phyloP scores from a whole-genome alignment of 83 land plant species.

The Isoetes engelmannii region DNA sequence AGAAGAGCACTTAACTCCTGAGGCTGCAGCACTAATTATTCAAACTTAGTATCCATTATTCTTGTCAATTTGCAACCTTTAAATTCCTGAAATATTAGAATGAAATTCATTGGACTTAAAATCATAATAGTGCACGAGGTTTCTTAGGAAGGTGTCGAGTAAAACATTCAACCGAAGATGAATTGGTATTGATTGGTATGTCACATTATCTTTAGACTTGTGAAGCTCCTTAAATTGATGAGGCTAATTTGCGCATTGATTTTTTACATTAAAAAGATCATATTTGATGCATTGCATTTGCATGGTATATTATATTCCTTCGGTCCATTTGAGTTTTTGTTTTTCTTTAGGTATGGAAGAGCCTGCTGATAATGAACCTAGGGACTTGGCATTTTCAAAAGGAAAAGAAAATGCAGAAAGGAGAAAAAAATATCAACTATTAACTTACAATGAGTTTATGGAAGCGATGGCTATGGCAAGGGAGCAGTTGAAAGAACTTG shows the following conservation, averaged over 20 bases:
- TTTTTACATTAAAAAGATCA: neutral
- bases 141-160: constrained; percentile 29
- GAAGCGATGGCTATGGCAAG: constrained; percentile 25
- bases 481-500: constrained; percentile 31
- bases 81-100: neutral
- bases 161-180: constrained; percentile 20
- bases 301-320: neutral
- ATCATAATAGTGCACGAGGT: constrained; percentile 25
- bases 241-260: neutral
- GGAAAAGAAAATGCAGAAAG: constrained; percentile 10
- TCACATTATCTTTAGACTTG: constrained; percentile 2
- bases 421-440: constrained; percentile 25
- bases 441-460: constrained; percentile 20
- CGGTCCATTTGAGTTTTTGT: neutral
- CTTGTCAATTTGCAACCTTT: neutral
- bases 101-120: neutral
- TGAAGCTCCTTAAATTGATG: neutral
- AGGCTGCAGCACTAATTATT: constrained; percentile 16
- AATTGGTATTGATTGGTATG: constrained; percentile 30
- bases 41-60: constrained; percentile 18
- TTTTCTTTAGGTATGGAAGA: constrained; percentile 20
- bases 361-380: constrained; percentile 9
- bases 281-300: constrained; percentile 1
- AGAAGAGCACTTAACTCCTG: constrained; percentile 11
- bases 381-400: constrained; percentile 10